Evolutionary conservation across 1,284 basidiomycete species (phyloP).

Genomic region (Tetrapyrgos nigripes): DNA sequence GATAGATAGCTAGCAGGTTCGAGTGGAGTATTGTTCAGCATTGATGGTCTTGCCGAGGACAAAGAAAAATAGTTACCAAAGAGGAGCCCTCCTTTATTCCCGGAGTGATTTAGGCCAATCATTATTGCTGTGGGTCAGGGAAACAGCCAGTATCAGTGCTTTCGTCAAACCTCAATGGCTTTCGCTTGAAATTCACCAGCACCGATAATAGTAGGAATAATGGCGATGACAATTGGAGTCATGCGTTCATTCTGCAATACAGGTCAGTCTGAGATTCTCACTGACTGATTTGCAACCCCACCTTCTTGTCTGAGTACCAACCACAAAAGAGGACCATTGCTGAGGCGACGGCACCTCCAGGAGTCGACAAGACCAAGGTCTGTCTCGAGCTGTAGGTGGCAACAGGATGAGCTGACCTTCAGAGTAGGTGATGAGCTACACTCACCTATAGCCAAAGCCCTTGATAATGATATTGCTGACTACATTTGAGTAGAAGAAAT

Average conservation of each 20-base stretch:
- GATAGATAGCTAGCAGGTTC: constrained; percentile 49
- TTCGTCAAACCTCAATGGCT: not conserved
- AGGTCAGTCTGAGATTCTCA: not conserved
- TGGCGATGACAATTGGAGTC: constrained; percentile 64
- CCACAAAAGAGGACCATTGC: constrained; percentile 59
- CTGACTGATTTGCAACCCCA: constrained; percentile 21
- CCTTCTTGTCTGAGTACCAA: constrained; percentile 71
- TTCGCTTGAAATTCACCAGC: constrained; percentile 40
- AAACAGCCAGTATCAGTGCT: not conserved
- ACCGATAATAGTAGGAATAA: constrained; percentile 69
- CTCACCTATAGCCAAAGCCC: constrained; percentile 71
- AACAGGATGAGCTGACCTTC: too few relatives aligned
- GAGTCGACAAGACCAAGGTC: constrained; percentile 66
- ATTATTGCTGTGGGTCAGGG: constrained; percentile 51
- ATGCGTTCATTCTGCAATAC: constrained; percentile 59
- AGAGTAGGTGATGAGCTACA: constrained; percentile 12
- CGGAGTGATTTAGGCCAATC: constrained; percentile 58
- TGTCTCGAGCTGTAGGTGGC: constrained; percentile 54
- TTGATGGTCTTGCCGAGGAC: too few relatives aligned
- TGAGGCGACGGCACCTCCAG: constrained; percentile 59
- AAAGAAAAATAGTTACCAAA: constrained; percentile 49
- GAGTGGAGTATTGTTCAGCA: not conserved
- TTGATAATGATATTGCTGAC: constrained; percentile 70
- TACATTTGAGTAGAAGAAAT: constrained; percentile 27
- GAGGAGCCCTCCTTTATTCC: constrained; percentile 58